phyloP scores from a whole-genome alignment of 176 grass and related monocot genomes.

The Oryza officinalis region DNA sequence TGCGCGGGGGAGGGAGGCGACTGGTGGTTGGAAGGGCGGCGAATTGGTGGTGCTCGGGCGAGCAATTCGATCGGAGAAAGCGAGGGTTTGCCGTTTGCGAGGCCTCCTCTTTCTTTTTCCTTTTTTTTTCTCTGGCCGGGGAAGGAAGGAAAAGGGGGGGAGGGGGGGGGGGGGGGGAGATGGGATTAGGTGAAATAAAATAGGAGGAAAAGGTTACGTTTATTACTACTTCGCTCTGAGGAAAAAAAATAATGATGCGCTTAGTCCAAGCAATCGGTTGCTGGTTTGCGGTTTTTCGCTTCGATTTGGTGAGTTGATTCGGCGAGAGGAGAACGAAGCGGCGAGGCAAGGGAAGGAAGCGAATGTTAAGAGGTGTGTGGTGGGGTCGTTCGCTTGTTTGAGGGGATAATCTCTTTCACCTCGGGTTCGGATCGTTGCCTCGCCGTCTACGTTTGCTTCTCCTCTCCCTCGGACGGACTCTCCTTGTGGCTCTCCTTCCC shows the following conservation, averaged over 20 bases:
- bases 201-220: background rate
- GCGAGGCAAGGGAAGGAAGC: background rate
- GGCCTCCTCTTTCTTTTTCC: background rate
- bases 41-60: conserved; percentile 37
- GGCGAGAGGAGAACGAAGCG: background rate
- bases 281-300: background rate
- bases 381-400: conserved; percentile 32
- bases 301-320: conserved; percentile 3
- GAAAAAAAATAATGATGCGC: background rate
- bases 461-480: background rate
- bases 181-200: conserved; percentile 51
- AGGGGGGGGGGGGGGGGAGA: too few relatives aligned
- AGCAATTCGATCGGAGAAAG: conserved; percentile 62
- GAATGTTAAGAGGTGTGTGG: background rate
- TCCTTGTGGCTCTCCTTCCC: background rate
- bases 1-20: background rate
- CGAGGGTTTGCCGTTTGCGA: conserved; percentile 41
- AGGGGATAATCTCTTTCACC: conserved; percentile 20
- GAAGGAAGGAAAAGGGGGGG: too few relatives aligned
- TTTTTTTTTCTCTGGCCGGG: background rate
- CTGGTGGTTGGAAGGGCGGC: conserved; percentile 38
- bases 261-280: background rate
- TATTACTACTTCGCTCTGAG: background rate
- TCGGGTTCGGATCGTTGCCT: background rate
- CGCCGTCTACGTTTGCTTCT: conserved; percentile 29